Percentiles rank a stretch among this genome's conserved stretches.
Evolutionary conservation across 2,329 filamentous ascomycete genomes (phyloP).

Genomic region (Penicillium sclerotigenum): DNA sequence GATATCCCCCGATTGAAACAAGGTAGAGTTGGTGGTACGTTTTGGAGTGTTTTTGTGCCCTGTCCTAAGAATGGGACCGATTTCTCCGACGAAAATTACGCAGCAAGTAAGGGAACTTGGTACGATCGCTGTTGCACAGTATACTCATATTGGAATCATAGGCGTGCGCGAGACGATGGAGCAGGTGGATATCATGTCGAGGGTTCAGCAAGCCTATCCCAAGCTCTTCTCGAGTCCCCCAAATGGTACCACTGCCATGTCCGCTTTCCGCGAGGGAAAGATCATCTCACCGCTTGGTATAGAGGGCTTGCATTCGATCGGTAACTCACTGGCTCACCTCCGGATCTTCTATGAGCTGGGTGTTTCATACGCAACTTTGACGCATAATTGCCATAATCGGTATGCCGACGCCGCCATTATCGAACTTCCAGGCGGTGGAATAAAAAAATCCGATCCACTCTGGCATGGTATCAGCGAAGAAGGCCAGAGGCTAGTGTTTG

Average conservation of each 20-base stretch:
- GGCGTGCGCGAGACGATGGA: slow-evolving; percentile 36
- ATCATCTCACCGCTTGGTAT: slow-evolving; percentile 77
- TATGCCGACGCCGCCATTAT: slow-evolving; percentile 79
- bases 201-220: slow-evolving; percentile 34
- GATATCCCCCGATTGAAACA: slow-evolving; percentile 72
- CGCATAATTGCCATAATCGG: slow-evolving; percentile 88
- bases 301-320: slow-evolving; percentile 90
- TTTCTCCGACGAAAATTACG: slow-evolving; percentile 71
- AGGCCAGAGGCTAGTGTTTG: slow-evolving; percentile 67
- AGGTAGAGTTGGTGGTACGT: slow-evolving; percentile 71
- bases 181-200: slow-evolving; percentile 37
- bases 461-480: slow-evolving; percentile 66
- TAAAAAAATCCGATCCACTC: slow-evolving; percentile 38
- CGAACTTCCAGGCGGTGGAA: slow-evolving; percentile 32
- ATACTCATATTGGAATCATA: slow-evolving; percentile 6
- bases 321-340: slow-evolving; percentile 67
- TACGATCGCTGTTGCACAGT: slow-evolving; percentile 22
- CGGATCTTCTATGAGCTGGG: slow-evolving; percentile 73
- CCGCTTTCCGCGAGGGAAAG: slow-evolving; percentile 58
- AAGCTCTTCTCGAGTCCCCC: slow-evolving; percentile 54
- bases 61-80: slow-evolving; percentile 72
- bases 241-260: slow-evolving; percentile 59
- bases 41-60: slow-evolving; percentile 82
- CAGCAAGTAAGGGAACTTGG: slow-evolving; percentile 50
- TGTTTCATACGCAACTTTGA: slow-evolving; percentile 82